phyloP scores from a whole-genome alignment of 768 basidiomycete genomes.

The Collybiopsis luxurians region DNA sequence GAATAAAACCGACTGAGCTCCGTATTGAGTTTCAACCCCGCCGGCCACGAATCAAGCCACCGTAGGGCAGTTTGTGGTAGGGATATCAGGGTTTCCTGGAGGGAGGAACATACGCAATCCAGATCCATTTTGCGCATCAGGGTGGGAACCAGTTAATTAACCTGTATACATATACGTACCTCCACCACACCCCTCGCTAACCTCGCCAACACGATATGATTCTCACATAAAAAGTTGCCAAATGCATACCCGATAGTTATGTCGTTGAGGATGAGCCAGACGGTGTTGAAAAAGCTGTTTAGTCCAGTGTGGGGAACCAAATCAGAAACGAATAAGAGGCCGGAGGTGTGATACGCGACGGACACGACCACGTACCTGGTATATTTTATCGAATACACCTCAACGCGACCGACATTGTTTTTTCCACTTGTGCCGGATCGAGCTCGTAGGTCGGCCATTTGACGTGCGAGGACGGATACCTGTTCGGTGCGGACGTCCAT shows the following conservation, averaged over 20 bases:
- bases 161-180: too few relatives aligned
- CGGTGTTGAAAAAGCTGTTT: conserved; percentile 71
- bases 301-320: neutral
- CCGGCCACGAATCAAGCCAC: conserved; percentile 96
- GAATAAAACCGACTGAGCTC: conserved; percentile 87
- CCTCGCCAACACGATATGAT: conserved; percentile 45
- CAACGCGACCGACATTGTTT: conserved; percentile 30
- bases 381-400: conserved; percentile 54
- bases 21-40: conserved; percentile 92
- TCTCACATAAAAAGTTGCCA: conserved; percentile 69
- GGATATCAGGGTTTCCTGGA: conserved; percentile 42
- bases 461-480: conserved; percentile 36
- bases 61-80: conserved; percentile 51
- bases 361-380: too few relatives aligned
- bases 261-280: conserved; percentile 93
- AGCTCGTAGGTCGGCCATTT: conserved; percentile 34
- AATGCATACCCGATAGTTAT: conserved; percentile 78
- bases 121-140: too few relatives aligned
- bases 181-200: conserved; percentile 33
- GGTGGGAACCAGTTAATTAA: too few relatives aligned
- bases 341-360: too few relatives aligned
- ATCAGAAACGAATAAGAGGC: too few relatives aligned
- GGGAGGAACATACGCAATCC: neutral
- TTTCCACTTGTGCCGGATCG: too few relatives aligned
- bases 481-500: conserved; percentile 56